Evolutionary conservation across 805 yeast species (phyloP).

Genomic region (Hanseniaspora jakobsenii): DNA sequence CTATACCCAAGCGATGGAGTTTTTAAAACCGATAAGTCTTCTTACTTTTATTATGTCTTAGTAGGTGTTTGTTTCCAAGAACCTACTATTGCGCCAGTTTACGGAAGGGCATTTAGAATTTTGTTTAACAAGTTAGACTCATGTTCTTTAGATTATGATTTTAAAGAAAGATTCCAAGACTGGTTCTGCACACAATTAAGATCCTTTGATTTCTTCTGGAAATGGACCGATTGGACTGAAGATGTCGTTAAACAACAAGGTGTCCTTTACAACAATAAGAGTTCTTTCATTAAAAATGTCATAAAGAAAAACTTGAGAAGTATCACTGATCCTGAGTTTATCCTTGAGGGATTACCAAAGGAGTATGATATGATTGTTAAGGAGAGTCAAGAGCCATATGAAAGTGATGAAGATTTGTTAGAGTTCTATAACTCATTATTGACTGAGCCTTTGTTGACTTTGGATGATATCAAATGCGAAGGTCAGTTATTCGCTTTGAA

Average conservation of each 20-base stretch:
- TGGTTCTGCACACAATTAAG: slow-evolving; percentile 92
- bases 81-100: slow-evolving; percentile 78
- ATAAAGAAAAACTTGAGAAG: slow-evolving; percentile 75
- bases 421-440: slow-evolving; percentile 30
- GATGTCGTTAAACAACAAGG: slow-evolving; percentile 35
- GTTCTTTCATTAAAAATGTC: slow-evolving; percentile 61
- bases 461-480: slow-evolving; percentile 1
- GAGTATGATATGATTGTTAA: slow-evolving; percentile 28
- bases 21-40: slow-evolving; percentile 20
- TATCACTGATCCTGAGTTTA: slow-evolving; percentile 53
- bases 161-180: slow-evolving; percentile 58
- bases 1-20: slow-evolving; percentile 49
- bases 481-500: slow-evolving; percentile 30
- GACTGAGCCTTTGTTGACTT: slow-evolving; percentile 11
- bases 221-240: slow-evolving; percentile 87
- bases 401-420: slow-evolving; percentile 27
- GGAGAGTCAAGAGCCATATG: slow-evolving; percentile 33
- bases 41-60: slow-evolving; percentile 73
- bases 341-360: slow-evolving; percentile 57
- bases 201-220: slow-evolving; percentile 92
- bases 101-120: slow-evolving; percentile 82
- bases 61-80: slow-evolving; percentile 83
- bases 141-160: slow-evolving; percentile 52
- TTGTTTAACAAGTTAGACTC: slow-evolving; percentile 55
- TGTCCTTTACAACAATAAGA: slow-evolving; percentile 54